A percentile compares a stretch with the other conserved stretches of the same genome.
These are phyloP conservation scores for Psidium friedrichsthalianum DNA, from an alignment of 345 rosid genomes.

Conservation along the genomic window DNA sequence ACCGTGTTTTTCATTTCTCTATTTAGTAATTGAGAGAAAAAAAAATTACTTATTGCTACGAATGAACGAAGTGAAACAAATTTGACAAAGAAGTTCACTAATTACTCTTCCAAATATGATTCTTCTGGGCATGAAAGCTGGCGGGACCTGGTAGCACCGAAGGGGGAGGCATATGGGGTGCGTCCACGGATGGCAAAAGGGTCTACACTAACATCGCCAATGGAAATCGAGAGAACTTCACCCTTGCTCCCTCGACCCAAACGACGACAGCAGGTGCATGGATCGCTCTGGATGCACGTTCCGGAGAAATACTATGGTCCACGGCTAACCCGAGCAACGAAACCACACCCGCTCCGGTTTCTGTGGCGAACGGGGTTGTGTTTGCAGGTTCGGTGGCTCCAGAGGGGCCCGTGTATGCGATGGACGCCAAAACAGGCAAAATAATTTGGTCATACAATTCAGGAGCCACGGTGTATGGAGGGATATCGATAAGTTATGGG, in stretches of 20 bases:
- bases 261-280: conserved; percentile 30
- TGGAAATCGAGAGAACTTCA: conserved; percentile 15
- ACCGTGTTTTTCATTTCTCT: too few relatives aligned
- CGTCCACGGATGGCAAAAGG: conserved; percentile 25
- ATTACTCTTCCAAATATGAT: not conserved
- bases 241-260: conserved; percentile 15
- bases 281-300: conserved; percentile 28
- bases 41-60: not conserved
- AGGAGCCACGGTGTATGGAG: conserved; percentile 29
- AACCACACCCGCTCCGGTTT: conserved; percentile 11
- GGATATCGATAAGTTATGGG: conserved; percentile 22
- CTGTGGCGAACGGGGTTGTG: conserved; percentile 8
- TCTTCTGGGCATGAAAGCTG: not conserved
- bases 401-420: conserved; percentile 26
- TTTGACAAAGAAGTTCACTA: not conserved
- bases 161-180: conserved; percentile 27
- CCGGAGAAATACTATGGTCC: conserved; percentile 23
- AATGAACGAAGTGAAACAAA: not conserved
- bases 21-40: not conserved
- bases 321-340: conserved; percentile 34
- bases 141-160: conserved; percentile 26
- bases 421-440: conserved; percentile 18
- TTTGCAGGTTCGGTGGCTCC: conserved; percentile 33
- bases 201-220: conserved; percentile 30
- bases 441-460: conserved; percentile 23